Conservation (phyloP, 257 asterid species). For the Phtheirospermum japonicum region DNA sequence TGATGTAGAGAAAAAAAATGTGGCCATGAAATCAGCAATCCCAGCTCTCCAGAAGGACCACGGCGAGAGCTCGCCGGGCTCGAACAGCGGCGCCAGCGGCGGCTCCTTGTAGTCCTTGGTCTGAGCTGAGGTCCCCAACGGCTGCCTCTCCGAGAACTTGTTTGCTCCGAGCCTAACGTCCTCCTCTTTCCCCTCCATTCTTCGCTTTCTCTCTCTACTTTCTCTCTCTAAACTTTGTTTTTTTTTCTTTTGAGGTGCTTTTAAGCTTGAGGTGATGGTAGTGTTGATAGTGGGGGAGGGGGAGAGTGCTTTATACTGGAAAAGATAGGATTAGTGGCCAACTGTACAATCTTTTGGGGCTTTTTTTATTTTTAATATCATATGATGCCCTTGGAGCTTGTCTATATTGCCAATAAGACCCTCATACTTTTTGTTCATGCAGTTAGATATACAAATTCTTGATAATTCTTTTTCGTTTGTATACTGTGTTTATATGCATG, state of each 20-base stretch:
- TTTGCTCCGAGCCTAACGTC: too few species aligned
- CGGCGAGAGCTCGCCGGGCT: too few species aligned
- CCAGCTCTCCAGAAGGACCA: too few species aligned
- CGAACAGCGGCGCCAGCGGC: too few species aligned
- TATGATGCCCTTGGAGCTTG: slow-evolving; percentile 25
- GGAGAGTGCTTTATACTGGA: slow-evolving; percentile 28
- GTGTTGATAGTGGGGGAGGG: slow-evolving; percentile 5
- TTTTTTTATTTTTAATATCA: neutral
- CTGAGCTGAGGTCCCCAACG: slow-evolving; percentile 76
- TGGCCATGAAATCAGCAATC: too few species aligned
- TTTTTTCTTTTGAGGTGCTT: slow-evolving; percentile 17
- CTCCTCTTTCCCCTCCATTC: slow-evolving; percentile 77
- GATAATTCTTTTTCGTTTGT: neutral
- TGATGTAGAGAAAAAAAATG: slow-evolving; percentile 72
- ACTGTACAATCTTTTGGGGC: neutral
- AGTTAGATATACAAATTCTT: too few species aligned
- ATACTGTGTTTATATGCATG: neutral
- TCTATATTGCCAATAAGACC: slow-evolving; percentile 6
- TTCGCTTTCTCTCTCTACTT: too few species aligned
- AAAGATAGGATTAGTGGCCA: slow-evolving; percentile 16
- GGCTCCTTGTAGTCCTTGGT: slow-evolving; percentile 75
- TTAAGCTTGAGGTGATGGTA: slow-evolving; percentile 1
- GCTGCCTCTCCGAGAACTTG: slow-evolving; percentile 64
- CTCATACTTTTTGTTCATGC: neutral
- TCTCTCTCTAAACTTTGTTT: slow-evolving; percentile 2